A percentile compares a stretch with the other conserved stretches of the same genome.
phyloP scores from a whole-genome alignment of 2,329 filamentous ascomycete genomes.

The Aspergillus versicolor region DNA sequence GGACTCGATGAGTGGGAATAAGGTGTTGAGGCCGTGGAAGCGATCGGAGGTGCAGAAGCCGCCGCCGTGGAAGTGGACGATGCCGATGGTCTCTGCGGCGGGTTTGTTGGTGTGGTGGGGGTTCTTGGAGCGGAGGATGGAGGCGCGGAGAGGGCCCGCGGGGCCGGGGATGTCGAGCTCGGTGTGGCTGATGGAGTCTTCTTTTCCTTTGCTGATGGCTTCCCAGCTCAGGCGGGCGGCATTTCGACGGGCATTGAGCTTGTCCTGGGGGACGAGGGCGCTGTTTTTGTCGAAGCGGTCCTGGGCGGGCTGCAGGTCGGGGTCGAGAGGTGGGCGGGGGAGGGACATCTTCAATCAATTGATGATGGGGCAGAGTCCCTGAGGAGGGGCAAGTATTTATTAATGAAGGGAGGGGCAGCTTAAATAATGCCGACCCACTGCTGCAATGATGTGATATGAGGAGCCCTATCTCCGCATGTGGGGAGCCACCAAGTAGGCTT shows the following conservation, averaged over 20 bases:
- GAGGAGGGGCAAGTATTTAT: no score
- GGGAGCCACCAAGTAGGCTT: no score
- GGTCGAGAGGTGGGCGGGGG: not conserved
- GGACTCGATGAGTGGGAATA: constrained; percentile 34
- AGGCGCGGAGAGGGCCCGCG: constrained; percentile 5
- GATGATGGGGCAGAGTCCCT: not conserved
- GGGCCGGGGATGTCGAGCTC: constrained; percentile 12
- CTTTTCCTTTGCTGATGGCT: not conserved
- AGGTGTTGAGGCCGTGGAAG: not conserved
- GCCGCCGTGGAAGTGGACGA: constrained; percentile 50
- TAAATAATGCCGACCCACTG: no score
- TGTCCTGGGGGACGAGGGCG: not conserved
- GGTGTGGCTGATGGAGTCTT: constrained; percentile 5
- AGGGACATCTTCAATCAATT: not conserved
- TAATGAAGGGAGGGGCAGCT: no score
- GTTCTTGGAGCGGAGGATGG: constrained; percentile 5
- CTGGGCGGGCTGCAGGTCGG: not conserved
- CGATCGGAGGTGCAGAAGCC: not conserved
- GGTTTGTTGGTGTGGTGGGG: constrained; percentile 1
- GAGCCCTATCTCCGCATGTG: no score
- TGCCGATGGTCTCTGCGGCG: constrained; percentile 42
- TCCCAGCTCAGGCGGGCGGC: constrained; percentile 2
- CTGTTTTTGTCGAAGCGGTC: not conserved
- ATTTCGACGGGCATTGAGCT: not conserved
- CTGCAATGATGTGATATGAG: no score